phyloP scores from a whole-genome alignment of 495 filamentous ascomycete genomes.

The Neurospora sp. region DNA sequence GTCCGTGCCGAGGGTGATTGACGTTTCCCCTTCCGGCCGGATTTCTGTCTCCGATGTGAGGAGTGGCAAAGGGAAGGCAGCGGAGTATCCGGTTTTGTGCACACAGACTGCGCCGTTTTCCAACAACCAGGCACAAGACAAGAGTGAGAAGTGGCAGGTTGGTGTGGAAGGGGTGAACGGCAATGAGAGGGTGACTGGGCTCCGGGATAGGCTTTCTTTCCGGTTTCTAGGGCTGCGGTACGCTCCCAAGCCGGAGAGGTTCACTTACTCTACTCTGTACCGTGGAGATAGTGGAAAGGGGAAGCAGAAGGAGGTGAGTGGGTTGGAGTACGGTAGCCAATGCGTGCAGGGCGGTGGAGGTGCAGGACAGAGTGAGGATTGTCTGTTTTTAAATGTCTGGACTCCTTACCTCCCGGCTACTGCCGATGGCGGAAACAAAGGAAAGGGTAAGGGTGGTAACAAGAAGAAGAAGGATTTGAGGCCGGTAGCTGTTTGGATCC shows the following conservation, averaged over 20 bases:
- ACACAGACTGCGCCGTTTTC: constrained; percentile 39
- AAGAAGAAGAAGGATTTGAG: constrained; percentile 22
- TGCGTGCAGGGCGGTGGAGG: constrained; percentile 30
- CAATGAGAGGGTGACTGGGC: constrained; percentile 13
- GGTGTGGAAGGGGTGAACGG: constrained; percentile 17
- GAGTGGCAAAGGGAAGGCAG: background rate
- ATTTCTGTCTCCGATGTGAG: background rate
- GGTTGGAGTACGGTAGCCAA: constrained; percentile 26
- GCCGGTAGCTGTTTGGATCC: constrained; percentile 45
- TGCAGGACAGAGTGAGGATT: constrained; percentile 29
- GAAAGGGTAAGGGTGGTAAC: background rate
- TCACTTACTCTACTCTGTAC: constrained; percentile 29
- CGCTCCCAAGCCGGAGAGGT: constrained; percentile 29
- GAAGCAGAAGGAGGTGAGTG: constrained; percentile 4
- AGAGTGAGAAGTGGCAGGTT: constrained; percentile 32
- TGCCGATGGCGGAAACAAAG: constrained; percentile 9
- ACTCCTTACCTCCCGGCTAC: constrained; percentile 36
- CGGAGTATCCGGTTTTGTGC: constrained; percentile 27
- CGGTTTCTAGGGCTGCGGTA: constrained; percentile 37
- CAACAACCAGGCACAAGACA: constrained; percentile 27
- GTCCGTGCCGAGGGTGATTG: constrained; percentile 11
- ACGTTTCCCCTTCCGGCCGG: constrained; percentile 15
- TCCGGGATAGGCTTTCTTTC: constrained; percentile 43
- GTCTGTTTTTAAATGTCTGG: constrained; percentile 47
- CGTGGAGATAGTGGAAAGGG: constrained; percentile 6